Percentiles rank a stretch among this genome's conserved stretches.
These are phyloP conservation scores for Pholiota adiposa DNA, from an alignment of 1,284 basidiomycete genomes.

Conservation along the genomic window DNA sequence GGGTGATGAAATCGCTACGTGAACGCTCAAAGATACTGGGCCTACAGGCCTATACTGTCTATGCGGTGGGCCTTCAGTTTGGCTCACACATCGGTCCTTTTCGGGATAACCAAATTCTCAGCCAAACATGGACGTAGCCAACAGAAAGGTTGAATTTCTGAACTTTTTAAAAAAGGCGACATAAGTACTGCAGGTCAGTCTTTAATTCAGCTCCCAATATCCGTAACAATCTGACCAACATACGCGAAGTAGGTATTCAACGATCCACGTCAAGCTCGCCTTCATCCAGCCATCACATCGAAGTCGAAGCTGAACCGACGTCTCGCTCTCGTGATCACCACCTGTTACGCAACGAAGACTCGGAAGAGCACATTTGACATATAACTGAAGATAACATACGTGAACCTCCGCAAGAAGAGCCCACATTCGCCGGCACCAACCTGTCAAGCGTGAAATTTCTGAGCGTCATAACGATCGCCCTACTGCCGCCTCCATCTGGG, in stretches of 20 bases:
- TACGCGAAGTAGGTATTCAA: neutral
- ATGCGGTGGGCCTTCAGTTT: neutral
- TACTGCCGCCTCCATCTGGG: neutral
- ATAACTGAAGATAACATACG: neutral
- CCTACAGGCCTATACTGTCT: neutral
- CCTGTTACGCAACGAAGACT: neutral
- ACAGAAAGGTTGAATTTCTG: neutral
- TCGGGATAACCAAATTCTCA: neutral
- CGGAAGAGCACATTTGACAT: neutral
- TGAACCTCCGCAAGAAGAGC: neutral
- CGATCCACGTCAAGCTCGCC: neutral
- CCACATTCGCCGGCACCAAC: neutral
- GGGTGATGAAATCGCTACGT: neutral
- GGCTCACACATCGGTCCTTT: constrained; percentile 1
- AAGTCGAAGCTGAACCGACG: neutral
- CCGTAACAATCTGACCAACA: neutral
- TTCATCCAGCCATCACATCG: neutral
- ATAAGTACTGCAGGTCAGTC: neutral
- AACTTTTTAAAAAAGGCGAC: neutral
- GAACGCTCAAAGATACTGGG: neutral
- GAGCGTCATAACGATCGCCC: neutral
- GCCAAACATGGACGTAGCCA: neutral
- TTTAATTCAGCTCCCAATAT: neutral
- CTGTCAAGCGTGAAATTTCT: neutral
- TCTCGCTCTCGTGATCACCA: neutral